Evolutionary conservation across 495 filamentous ascomycete species (phyloP), one percentile per base, ranked within the genome.

Genomic region (Penicillium argentinense): DNA sequence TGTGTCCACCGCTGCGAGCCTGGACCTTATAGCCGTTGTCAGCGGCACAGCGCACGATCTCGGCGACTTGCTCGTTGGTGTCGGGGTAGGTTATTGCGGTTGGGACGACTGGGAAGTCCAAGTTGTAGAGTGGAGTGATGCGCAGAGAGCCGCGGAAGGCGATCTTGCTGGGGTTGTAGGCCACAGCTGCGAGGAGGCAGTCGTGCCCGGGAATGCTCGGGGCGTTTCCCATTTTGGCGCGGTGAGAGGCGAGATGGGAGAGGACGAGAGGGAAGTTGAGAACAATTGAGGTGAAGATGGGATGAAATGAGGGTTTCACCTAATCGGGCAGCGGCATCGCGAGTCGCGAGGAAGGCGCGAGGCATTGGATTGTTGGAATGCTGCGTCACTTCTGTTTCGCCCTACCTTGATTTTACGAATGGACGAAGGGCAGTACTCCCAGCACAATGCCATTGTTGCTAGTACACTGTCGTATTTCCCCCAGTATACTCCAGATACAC

Each of bases 1-100:
- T 87, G 60, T 90, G 88, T 1, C 88, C 88, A 12, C 87, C 87
- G 30, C 79, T 80, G 48, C 77, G 81, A 9, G 86, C 73, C 49
- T 87, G 84, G 25, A 90, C 83, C 52, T 81, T 81, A 48, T 82
- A 64, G 23, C 65, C 65, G 37, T 71, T 64, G 2, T 66, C 51
- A 0, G 56, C 67, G 1, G 84, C 85, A 51, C 84, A 88, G 34
- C 69, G 71, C 13, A 88, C 72, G 5, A 82, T 72, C 19, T 62
- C 69, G 1, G 80, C 71, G 9, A 89, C 77, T 38, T 89, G 74
- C 12, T 77, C 44, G 4, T 75, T 57, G 0, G 71, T 78, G 7
- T 70, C 58, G 0, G 87, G 87, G 8, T 81, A 72, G 2, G 79
- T 79, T 16, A 89, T 74, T 0, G 80, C 86, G 13, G 74, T 73